Percentiles rank a stretch among this genome's conserved stretches.
phyloP scores from a whole-genome alignment of 305 asterid species.

The Caryopteris hybrid region DNA sequence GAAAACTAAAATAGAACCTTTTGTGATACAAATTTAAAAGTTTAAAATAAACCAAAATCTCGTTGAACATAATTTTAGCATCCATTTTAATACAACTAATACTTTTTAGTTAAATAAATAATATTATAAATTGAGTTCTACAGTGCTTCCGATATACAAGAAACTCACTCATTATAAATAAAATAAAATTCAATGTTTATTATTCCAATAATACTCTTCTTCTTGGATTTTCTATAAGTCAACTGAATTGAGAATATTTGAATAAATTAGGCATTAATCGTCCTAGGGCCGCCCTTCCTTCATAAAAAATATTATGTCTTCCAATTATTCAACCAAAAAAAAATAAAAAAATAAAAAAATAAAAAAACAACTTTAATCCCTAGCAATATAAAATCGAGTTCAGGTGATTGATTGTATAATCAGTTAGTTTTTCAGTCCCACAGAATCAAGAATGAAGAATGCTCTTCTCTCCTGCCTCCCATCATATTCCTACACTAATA shows the following conservation, averaged over 20 bases:
- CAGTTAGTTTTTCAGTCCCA: neutral
- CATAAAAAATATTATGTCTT: neutral
- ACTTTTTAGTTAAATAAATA: no score
- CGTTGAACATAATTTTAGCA: no score
- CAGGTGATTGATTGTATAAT: neutral
- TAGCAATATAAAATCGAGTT: neutral
- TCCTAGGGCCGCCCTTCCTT: slow-evolving; percentile 20
- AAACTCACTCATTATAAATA: no score
- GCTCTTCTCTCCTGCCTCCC: slow-evolving; percentile 9
- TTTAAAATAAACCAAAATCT: no score
- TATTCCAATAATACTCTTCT: slow-evolving; percentile 2
- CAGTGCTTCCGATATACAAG: no score
- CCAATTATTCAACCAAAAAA: neutral
- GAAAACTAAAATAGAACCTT: neutral
- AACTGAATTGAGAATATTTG: slow-evolving; percentile 1
- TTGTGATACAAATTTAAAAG: no score
- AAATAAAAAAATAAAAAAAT: no score
- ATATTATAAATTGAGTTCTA: no score
- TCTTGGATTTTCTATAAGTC: slow-evolving; percentile 15
- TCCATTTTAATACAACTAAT: no score
- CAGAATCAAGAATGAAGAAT: slow-evolving; percentile 13
- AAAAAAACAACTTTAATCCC: neutral
- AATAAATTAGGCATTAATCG: neutral
- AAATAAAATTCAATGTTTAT: neutral
- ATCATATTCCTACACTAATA: slow-evolving; percentile 3